These are phyloP conservation scores for Protomyces macrosporus DNA, from an alignment of 1,139 yeast genomes.

Conservation along the genomic window DNA sequence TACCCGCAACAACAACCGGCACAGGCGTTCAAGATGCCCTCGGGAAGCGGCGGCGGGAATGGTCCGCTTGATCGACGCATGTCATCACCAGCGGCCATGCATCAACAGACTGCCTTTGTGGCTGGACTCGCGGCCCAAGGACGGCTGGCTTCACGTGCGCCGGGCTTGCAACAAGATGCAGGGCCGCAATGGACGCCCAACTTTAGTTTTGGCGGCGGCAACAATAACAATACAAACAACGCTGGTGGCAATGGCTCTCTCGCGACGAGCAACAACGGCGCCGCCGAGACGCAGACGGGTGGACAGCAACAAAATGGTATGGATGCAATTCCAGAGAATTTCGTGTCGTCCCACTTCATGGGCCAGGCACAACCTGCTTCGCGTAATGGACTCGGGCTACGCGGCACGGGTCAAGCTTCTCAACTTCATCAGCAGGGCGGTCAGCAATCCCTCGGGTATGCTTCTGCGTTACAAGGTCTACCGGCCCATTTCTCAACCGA, in stretches of 20 bases:
- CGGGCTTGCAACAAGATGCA: background rate
- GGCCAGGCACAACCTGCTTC: background rate
- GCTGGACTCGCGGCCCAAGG: background rate
- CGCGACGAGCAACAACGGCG: background rate
- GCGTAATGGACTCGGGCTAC: background rate
- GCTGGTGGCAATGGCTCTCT: background rate
- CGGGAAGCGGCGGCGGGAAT: background rate
- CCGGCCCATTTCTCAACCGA: conserved; percentile 1
- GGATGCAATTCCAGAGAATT: background rate
- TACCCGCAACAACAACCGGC: background rate
- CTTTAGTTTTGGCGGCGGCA: conserved; percentile 15
- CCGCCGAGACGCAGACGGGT: background rate
- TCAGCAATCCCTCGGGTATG: background rate
- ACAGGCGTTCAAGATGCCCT: conserved; percentile 15
- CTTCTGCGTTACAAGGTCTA: background rate
- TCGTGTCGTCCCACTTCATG: background rate
- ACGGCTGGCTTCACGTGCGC: background rate
- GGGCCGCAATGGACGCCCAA: conserved; percentile 23
- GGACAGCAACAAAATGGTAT: background rate
- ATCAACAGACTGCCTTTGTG: background rate
- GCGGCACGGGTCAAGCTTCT: background rate
- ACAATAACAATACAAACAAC: background rate
- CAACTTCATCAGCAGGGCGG: too few relatives aligned
- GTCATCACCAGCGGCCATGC: conserved; percentile 8
- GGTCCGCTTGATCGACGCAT: conserved; percentile 11